Base-by-base conservation (phyloP, 371 early-diverging fungal genomes). In the Conidiobolus incongruus region DNA sequence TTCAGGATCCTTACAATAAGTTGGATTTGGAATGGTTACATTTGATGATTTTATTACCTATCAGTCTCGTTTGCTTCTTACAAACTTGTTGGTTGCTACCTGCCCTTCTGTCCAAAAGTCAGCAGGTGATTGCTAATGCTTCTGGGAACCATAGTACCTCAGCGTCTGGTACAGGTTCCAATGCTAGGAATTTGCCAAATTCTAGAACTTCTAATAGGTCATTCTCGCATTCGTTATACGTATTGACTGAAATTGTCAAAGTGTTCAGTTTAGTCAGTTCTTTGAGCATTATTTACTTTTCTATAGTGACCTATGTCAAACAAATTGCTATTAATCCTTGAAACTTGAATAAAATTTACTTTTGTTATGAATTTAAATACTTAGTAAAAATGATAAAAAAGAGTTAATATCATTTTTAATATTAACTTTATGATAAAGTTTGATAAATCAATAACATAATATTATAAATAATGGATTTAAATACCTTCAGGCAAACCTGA, bases 11-110 rank as follows among this genome's bases (percentile, higher is more conserved):
- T 26, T 44, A 44, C n/a, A 33, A 44, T 13, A 12, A 23, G 11
- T 20, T 17, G 7, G 24, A 22, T 11, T 35, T 44, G 16, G 44
- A 44, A 16, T 32, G 13, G 4, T 35, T 44, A 17, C 31, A 44
- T 26, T 26, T 44, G 35, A 21, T 17, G 6, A 11, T 44, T 16
- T 35, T 44, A 19, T 23, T 26, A 23, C 44, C 44, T n/a, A 44
- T 44, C 20, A 33, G n/a, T 20, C 16, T 44, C 8, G 44, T 44
- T 17, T 15, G 33, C 13, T 44, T 44, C 23, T 26, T 44, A 35
- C 44, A 44, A 33, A 44, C 44, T 15, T 44, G 44, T 35, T 44
- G 44, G 44, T 26, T 44, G 10, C 26, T 44, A 22, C 44, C 44
- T 4, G 44, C 44, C 26, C 26, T 44, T 22, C 24, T 44, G n/a